These are phyloP conservation scores for Botrytis elliptica DNA, from an alignment of 2,329 filamentous ascomycete species.

Conservation along the genomic window DNA sequence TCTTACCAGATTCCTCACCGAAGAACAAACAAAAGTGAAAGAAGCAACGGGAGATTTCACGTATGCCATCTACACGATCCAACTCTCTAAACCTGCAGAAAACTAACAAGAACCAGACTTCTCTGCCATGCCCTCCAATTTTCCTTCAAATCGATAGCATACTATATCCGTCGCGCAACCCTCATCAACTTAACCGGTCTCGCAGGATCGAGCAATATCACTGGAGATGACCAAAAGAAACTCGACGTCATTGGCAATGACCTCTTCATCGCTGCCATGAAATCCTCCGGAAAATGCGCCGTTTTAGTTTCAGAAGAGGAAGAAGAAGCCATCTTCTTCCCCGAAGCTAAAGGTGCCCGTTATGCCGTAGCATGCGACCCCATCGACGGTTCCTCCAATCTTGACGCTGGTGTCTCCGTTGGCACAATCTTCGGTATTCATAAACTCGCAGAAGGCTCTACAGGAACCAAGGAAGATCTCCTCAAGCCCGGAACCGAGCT, in stretches of 20 bases:
- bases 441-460: conserved; percentile 76
- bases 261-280: conserved; percentile 94
- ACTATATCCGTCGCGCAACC: conserved; percentile 96
- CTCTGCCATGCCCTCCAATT: conserved; percentile 98
- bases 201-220: conserved; percentile 90
- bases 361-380: conserved; percentile 98
- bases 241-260: conserved; percentile 99
- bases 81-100: not conserved
- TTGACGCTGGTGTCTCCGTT: conserved; percentile 96
- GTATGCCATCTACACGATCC: conserved; percentile 51
- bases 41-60: conserved; percentile 99
- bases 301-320: conserved; percentile 98
- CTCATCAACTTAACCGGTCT: conserved; percentile 94
- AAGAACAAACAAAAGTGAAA: conserved; percentile 89
- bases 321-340: conserved; percentile 86
- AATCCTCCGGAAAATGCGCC: conserved; percentile 83
- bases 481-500: conserved; percentile 88
- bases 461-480: conserved; percentile 78
- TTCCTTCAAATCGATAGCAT: conserved; percentile 99
- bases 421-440: conserved; percentile 96
- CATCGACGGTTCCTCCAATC: conserved; percentile 95
- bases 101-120: conserved; percentile 55
- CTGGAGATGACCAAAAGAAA: conserved; percentile 99
- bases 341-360: conserved; percentile 69
- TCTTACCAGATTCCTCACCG: conserved; percentile 90